These are phyloP conservation scores for Diaporthe batatas DNA, from an alignment of 2,329 filamentous ascomycete species.

Conservation along the genomic window DNA sequence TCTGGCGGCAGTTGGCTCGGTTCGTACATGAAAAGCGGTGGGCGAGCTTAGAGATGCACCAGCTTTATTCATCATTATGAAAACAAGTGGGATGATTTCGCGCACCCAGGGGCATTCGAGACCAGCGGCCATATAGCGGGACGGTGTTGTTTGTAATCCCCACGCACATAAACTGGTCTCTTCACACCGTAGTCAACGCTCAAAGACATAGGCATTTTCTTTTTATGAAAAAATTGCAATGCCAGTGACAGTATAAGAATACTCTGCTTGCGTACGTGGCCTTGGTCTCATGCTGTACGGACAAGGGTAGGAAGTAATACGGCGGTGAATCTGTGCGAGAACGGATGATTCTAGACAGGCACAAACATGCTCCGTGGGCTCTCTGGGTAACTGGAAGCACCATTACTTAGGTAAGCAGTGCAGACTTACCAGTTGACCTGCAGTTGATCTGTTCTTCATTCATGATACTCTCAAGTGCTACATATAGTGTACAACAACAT, in stretches of 20 bases:
- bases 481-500: slow-evolving; percentile 9
- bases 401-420: not conserved
- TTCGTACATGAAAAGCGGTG: not conserved
- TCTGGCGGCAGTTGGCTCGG: slow-evolving; percentile 10
- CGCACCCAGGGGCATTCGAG: not conserved
- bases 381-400: not conserved
- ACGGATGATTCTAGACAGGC: not conserved
- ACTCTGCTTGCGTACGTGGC: no score
- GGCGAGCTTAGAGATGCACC: not conserved
- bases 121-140: not conserved
- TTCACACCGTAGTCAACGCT: no score
- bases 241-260: no score
- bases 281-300: no score
- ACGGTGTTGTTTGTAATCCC: no score
- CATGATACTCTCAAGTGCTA: no score
- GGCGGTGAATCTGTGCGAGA: not conserved
- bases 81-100: not conserved
- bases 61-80: not conserved
- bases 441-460: not conserved
- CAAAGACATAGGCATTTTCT: no score
- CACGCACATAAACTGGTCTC: no score
- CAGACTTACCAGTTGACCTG: not conserved
- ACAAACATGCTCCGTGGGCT: not conserved
- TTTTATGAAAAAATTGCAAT: no score
- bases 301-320: not conserved